Evolutionary conservation across 2,329 filamentous ascomycete species (phyloP), one percentile per base, ranked within the genome.

Genomic region (Penicillium nordicum): DNA sequence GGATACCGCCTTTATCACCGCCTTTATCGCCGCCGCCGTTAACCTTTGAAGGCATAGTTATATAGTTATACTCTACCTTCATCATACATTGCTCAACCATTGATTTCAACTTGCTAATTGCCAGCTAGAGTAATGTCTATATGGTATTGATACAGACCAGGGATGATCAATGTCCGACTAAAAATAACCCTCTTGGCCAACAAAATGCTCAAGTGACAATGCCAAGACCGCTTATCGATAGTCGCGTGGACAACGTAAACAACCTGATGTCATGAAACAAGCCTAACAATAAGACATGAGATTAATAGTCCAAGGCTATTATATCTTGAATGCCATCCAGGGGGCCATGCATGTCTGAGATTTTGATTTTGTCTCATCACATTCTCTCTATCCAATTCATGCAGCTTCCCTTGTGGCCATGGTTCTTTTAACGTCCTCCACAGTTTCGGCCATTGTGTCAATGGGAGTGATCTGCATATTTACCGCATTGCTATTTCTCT

Each of bases 401-500:
- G 63, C 63, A 53, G 52, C 38, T 38, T 49, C 11, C 47, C 52
- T 51, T 58, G 46, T 43, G 64, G 63, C 59, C 61, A 79, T 79
- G 77, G 77, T 79, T 50, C 74, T 79, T 48, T 57, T 79, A 42
- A 77, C 72, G 16, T 74, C 75, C 34, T 78, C 75, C 9, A 74
- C 75, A 14, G 74, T 79, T 37, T 77, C 76, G 14, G 69, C 74
- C 40, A 72, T 76, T 34, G 55, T 79, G 57, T 78, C 77, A 25
- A 71, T 75, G 36, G 70, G 72, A 5, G 68, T 79, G 25, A 88
- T 96, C 57, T 78, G 90, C 61, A 72, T 89, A 27, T 96, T 90
- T 74, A 96, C 92, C 3, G 74, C 87, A 37, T 84, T 92, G 5
- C 85, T 97, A 27, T 97, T 97, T 73, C 80, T 96, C 32, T 91